Evolutionary conservation across 805 yeast genomes (phyloP).

Genomic region (Zygoascus bituminiphila): DNA sequence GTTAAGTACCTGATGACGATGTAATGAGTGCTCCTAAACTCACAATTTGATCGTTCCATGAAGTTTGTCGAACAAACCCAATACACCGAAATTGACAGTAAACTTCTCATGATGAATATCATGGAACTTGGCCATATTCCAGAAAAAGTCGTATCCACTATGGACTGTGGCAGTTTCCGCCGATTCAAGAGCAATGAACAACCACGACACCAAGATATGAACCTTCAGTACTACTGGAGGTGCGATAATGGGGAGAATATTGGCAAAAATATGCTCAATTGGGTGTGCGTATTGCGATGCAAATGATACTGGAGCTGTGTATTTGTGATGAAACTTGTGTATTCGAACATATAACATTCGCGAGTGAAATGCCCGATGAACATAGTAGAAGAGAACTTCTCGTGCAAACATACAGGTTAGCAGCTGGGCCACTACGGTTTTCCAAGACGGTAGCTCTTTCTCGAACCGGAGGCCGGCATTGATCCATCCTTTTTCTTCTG

Average conservation of each 20-base stretch:
- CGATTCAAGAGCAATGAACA: slow-evolving; percentile 10
- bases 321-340: slow-evolving; percentile 16
- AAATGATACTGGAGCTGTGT: slow-evolving; percentile 16
- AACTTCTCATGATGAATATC: slow-evolving; percentile 19
- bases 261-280: slow-evolving; percentile 13
- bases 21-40: too few species aligned
- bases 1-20: too few species aligned
- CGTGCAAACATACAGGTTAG: slow-evolving; percentile 9
- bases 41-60: slow-evolving; percentile 15
- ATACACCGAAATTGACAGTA: slow-evolving; percentile 13
- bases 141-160: slow-evolving; percentile 17
- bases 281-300: slow-evolving; percentile 14
- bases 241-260: slow-evolving; percentile 12
- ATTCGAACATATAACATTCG: slow-evolving; percentile 8
- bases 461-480: background rate
- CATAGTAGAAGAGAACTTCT: slow-evolving; percentile 13
- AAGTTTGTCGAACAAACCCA: slow-evolving; percentile 16
- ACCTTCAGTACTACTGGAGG: slow-evolving; percentile 10
- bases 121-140: slow-evolving; percentile 11
- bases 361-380: slow-evolving; percentile 11
- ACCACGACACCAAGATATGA: slow-evolving; percentile 14
- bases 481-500: background rate
- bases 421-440: background rate
- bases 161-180: slow-evolving; percentile 16
- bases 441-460: background rate